A percentile compares a stretch with the other conserved stretches of the same genome.
phyloP scores from a whole-genome alignment of 306 rosid genomes.

The Fragaria iinumae region DNA sequence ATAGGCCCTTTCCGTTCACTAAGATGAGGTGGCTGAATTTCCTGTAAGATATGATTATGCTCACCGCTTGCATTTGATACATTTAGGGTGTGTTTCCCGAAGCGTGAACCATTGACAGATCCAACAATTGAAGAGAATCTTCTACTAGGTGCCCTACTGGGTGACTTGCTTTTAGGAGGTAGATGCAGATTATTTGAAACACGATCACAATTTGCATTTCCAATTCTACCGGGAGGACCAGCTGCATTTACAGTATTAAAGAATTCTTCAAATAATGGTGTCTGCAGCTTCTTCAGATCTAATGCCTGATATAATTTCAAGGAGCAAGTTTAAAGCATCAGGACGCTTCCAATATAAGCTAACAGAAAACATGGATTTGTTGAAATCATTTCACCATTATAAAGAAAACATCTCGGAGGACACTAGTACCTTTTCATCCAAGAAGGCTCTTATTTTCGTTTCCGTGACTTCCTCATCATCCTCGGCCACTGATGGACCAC shows the following conservation, averaged over 20 bases:
- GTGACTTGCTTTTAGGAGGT: conserved; percentile 63
- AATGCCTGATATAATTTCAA: conserved; percentile 52
- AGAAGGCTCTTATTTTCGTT: conserved; percentile 78
- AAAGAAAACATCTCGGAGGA: conserved; percentile 1
- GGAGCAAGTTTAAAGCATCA: conserved; percentile 19
- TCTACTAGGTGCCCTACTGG: conserved; percentile 51
- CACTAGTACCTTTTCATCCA: conserved; percentile 72
- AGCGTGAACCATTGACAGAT: conserved; percentile 41
- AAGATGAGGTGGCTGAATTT: conserved; percentile 70
- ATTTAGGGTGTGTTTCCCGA: conserved; percentile 41
- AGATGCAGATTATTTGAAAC: conserved; percentile 42
- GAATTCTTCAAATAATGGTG: conserved; percentile 87
- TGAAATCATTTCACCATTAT: conserved; percentile 9
- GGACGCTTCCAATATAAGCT: background rate
- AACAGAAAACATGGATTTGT: background rate
- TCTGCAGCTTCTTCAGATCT: conserved; percentile 80
- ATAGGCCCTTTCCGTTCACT: conserved; percentile 55
- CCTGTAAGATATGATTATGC: conserved; percentile 60
- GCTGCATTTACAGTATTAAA: conserved; percentile 51
- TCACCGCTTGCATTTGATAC: conserved; percentile 37
- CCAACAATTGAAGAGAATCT: conserved; percentile 52
- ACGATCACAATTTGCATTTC: conserved; percentile 37
- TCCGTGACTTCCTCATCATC: conserved; percentile 92
- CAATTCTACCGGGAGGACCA: conserved; percentile 39
- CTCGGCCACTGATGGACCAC: conserved; percentile 58